Conservation (phyloP, 805 yeast genomes). For the Myxozyma vanderwaltii region DNA sequence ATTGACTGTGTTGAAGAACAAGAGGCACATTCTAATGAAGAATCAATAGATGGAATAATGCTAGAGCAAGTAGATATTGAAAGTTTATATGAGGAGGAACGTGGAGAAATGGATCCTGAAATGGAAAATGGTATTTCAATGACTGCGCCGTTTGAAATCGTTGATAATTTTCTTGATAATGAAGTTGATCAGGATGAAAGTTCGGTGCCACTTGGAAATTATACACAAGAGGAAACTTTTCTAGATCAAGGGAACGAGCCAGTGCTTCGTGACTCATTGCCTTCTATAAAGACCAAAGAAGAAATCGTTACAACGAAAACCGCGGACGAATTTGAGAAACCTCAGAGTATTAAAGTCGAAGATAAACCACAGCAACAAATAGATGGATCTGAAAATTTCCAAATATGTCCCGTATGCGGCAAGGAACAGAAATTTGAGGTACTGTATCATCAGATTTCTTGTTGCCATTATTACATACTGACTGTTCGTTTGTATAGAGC, state of each 20-base stretch:
- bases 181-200: background rate
- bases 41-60: background rate
- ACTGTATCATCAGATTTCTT: background rate
- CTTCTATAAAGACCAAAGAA: too few relatives aligned
- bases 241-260: too few relatives aligned
- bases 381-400: background rate
- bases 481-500: background rate
- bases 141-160: constrained; percentile 3
- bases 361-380: too few relatives aligned
- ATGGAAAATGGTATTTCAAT: background rate
- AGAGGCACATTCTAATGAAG: too few relatives aligned
- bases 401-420: constrained; percentile 13
- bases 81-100: background rate
- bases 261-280: too few relatives aligned
- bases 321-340: too few relatives aligned
- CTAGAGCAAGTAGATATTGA: background rate
- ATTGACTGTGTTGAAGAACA: background rate
- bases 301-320: too few relatives aligned
- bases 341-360: background rate
- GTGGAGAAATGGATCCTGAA: background rate
- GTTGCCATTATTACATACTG: background rate
- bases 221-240: background rate
- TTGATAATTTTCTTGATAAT: background rate
- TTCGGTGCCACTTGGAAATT: background rate
- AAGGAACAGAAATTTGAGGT: background rate